Evolutionary conservation across 2,329 filamentous ascomycete species (phyloP), one percentile per base, ranked within the genome.

Genomic region (Pyrenochaeta sp.): DNA sequence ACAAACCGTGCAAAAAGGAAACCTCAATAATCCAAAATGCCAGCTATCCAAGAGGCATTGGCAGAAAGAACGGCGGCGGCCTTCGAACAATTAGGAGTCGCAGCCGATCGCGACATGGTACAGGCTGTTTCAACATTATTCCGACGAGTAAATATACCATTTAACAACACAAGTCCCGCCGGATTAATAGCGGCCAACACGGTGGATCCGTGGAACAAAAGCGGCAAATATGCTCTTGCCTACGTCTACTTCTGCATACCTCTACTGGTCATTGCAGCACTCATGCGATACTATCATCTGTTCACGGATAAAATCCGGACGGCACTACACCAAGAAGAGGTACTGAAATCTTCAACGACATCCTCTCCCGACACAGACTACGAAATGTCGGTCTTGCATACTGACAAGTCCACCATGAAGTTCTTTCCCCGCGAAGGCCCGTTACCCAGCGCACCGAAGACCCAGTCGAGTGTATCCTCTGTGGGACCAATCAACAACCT

Each of bases 221-320:
- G 92, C 18, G 91, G 89, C 39, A 96, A 96, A 79, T 97, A 97
- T 78, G 92, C 84, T 2, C 78, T 91, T 45, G 91, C 89, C 51
- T 97, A 92, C 87, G 91, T 94, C 12, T 97, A 96, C 76, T 96
- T 97, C 68, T 87, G 90, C 46, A 75, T 96, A 43, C 86, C 88
- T 45, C 75, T 97, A 54, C 82, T 93, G 60, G 83, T 84, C 23
- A 67, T 86, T 48, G 87, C 93, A 4, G 78, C 90, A 10, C 68
- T 89, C 10, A 81, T 94, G 71, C 87, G 92, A 62, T 83, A 90
- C 71, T 97, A 93, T 82, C 90, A 97, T 75, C 88, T 90, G 64
- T 97, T 92, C 89, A 92, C 93, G 66, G 93, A 97, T 80, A 96
- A 95, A 79, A 91, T 96, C 62, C 87, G 93, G 63, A 90, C 93